A percentile compares a stretch with the other conserved stretches of the same genome.
Evolutionary conservation across 495 filamentous ascomycete genomes (phyloP).

Genomic region (Penicillium flavigenum): DNA sequence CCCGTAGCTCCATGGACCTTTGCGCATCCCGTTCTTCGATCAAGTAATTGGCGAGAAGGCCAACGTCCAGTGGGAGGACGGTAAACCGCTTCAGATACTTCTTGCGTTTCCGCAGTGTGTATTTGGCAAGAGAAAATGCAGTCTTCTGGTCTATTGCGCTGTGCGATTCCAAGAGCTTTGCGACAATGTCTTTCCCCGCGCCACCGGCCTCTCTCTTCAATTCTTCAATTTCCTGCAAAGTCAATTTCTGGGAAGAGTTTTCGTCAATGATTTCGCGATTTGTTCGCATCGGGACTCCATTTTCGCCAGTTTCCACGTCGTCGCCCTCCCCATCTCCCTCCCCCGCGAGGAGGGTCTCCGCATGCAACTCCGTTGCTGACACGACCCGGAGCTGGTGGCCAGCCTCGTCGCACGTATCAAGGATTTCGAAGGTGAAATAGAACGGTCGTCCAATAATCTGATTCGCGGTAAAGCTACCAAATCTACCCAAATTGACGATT

Average conservation of each 20-base stretch:
- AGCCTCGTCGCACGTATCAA: constrained; percentile 60
- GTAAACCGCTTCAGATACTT: constrained; percentile 91
- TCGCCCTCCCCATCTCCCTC: constrained; percentile 50
- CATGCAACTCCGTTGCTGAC: constrained; percentile 76
- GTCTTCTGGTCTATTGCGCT: constrained; percentile 90
- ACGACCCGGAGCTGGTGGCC: constrained; percentile 72
- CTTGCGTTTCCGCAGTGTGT: constrained; percentile 86
- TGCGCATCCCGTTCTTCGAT: constrained; percentile 71
- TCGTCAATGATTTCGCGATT: constrained; percentile 81
- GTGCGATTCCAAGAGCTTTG: constrained; percentile 81
- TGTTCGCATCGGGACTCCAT: constrained; percentile 68
- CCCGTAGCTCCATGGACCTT: constrained; percentile 83
- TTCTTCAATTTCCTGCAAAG: constrained; percentile 84
- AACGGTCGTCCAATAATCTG: constrained; percentile 84
- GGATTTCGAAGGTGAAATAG: constrained; percentile 85
- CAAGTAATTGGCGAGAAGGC: constrained; percentile 68
- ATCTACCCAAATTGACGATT: constrained; percentile 82
- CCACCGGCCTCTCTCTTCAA: constrained; percentile 76
- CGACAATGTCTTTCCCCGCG: constrained; percentile 83
- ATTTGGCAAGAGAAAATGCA: constrained; percentile 88
- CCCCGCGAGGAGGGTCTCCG: constrained; percentile 62
- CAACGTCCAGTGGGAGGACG: constrained; percentile 76
- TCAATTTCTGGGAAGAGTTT: constrained; percentile 74
- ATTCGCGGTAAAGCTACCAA: constrained; percentile 82
- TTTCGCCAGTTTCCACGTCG: constrained; percentile 50